Base-by-base conservation (phyloP, 2,329 filamentous ascomycete species). In the Diplodia scrobiculata region DNA sequence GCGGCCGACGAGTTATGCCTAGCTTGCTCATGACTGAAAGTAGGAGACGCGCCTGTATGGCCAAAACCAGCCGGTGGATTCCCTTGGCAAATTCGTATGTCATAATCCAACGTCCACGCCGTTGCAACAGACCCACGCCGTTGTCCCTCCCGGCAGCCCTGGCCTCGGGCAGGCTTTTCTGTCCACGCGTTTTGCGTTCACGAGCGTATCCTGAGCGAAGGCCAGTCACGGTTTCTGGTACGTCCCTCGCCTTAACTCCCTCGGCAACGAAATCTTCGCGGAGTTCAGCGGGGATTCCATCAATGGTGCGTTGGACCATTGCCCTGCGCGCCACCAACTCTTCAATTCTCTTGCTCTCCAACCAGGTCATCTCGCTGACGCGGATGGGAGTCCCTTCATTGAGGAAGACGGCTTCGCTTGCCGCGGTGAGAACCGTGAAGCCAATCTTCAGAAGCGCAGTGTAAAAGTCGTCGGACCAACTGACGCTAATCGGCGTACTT, bases 391-490 rank as follows among this genome's bases (percentile, higher is more conserved):
- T 86, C 53, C 94, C 94, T 77, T 98, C 94, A 68, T 97, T 97
- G 11, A 99, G 82, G 73, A 97, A 98, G 0, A 98, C 95, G 3
- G 94, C 94, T 77, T 98, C 93, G 72, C 92, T 97, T 0, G 95
- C 95, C 77, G 96, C 94, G 0, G 92, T 96, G 68, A 98, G 87
- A 13, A 94, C 88, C 11, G 88, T 89, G 73, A 97, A 97, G 0
- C 95, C 95, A 41, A 92, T 87, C 67, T 93, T 89, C 2, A 98
- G 83, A 4, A 98, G 82, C 0, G 92, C 91, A 0, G 92, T 96
- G 75, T 98, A 99, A 74, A 98, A 97, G 75, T 99, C 95, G 82
- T 98, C 96, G 65, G 92, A 88, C 81, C 90, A 88, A 51, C 89
- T 91, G 65, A 98, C 86, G 13, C 89, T 87, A 45, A 97, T 86